Evolutionary conservation across 495 filamentous ascomycete species (phyloP).

Genomic region (Penicillium robsamsonii): DNA sequence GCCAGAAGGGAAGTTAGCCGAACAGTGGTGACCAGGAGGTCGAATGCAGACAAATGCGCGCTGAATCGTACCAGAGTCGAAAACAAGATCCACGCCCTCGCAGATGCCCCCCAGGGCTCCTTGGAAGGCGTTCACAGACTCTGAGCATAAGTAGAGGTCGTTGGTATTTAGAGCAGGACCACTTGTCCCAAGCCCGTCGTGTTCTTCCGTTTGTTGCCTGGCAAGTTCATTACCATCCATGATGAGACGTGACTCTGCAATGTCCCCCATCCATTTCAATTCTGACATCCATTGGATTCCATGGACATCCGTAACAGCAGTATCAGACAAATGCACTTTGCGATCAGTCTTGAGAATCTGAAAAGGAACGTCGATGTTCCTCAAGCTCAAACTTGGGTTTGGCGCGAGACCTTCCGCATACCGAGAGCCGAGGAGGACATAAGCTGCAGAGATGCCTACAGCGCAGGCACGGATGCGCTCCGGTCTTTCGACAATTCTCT

Average conservation of each 20-base stretch:
- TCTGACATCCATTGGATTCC: constrained; percentile 89
- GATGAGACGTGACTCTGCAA: constrained; percentile 70
- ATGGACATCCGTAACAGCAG: constrained; percentile 77
- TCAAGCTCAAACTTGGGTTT: constrained; percentile 52
- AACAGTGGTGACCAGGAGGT: constrained; percentile 93
- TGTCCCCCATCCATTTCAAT: constrained; percentile 76
- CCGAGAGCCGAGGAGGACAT: constrained; percentile 79
- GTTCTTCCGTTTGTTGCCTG: constrained; percentile 52
- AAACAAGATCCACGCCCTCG: constrained; percentile 86
- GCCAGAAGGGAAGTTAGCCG: constrained; percentile 78
- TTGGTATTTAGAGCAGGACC: constrained; percentile 58
- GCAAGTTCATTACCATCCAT: constrained; percentile 71
- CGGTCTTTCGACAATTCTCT: constrained; percentile 83
- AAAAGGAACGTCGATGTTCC: constrained; percentile 60
- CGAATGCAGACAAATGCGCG: constrained; percentile 82
- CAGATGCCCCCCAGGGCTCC: constrained; percentile 86
- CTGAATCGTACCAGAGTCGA: constrained; percentile 54
- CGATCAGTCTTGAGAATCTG: constrained; percentile 73
- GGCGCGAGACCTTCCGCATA: constrained; percentile 72
- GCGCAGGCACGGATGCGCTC: constrained; percentile 86
- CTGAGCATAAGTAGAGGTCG: constrained; percentile 83
- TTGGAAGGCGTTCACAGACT: constrained; percentile 82
- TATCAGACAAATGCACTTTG: constrained; percentile 60
- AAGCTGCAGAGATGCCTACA: constrained; percentile 79
- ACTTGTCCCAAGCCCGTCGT: constrained; percentile 39